Evolutionary conservation across 106 monocot genomes (phyloP).

Genomic region (Acorus gramineus): DNA sequence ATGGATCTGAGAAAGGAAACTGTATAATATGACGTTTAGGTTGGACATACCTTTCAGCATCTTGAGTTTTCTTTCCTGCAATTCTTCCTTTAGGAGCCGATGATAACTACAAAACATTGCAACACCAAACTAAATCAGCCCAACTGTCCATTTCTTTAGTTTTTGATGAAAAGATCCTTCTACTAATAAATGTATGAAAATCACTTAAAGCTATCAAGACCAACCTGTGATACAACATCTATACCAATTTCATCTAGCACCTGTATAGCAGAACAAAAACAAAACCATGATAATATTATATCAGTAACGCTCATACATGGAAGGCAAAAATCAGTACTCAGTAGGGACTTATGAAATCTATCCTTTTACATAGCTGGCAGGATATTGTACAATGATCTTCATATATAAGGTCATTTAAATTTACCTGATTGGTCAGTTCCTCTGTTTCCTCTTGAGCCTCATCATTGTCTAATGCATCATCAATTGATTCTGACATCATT

Average conservation of each 20-base stretch:
- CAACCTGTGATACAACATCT: constrained; percentile 84
- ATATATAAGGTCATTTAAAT: constrained; percentile 2
- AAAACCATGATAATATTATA: neutral
- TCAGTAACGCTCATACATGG: neutral
- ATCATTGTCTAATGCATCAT: constrained; percentile 70
- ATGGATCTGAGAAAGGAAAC: too few species aligned
- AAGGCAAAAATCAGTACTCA: neutral
- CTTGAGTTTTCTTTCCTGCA: constrained; percentile 41
- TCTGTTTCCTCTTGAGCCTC: constrained; percentile 87
- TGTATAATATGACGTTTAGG: too few species aligned
- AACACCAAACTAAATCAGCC: neutral
- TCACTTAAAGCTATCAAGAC: neutral
- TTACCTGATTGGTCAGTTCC: constrained; percentile 79
- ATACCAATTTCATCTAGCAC: constrained; percentile 98
- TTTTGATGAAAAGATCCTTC: too few species aligned
- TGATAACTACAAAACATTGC: constrained; percentile 35
- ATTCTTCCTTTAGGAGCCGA: constrained; percentile 74
- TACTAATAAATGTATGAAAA: neutral
- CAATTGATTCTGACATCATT: constrained; percentile 92
- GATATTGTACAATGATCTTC: too few species aligned
- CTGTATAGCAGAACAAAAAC: constrained; percentile 21
- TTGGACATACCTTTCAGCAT: constrained; percentile 34
- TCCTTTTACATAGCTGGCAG: too few species aligned
- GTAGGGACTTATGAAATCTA: too few species aligned
- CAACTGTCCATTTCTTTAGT: neutral